Base-by-base conservation (phyloP, 192 early-diverging fungal species). In the Entophlyctis luteolus region DNA sequence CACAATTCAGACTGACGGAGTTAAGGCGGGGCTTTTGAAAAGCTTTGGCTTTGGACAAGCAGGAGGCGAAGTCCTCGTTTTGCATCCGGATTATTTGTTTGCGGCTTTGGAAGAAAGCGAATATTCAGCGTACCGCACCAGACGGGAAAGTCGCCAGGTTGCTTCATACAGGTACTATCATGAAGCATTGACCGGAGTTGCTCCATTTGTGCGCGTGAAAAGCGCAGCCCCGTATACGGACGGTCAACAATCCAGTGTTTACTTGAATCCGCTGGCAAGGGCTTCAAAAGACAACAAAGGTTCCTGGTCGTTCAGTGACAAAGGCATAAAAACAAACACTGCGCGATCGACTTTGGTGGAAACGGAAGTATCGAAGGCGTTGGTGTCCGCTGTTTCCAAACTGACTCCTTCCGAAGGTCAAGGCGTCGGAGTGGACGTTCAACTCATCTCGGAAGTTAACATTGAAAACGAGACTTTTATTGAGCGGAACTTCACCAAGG, bases 41-140 rank as follows among this genome's bases (percentile, higher is more conserved):
- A 89, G 87, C 37, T 96, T 96, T 76, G 94, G 94, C 38, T 96
- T 94, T 78, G 93, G 94, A 50, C 94, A 96, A 77, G 94, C 90
- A 53, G 94, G 94, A 58, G 93, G 85, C 65, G 94, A 96, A 70
- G 72, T 90, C 2, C 84, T 96, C 2, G 72, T 94, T 46, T 78
- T 96, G 35, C 92, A 93, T 79, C 88, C 94, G 4, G 90, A 95
- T 74, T 93, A 91, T 72, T 76, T 94, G 47, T 75, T 93, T 22
- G 90, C 80, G 42, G 83, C 88, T 47, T 75, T 96, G 18, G 81
- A 87, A 62, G 81, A 86, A 49, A 65, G 78, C 54, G 81, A 86
- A 67, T 93, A 91, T 65, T 79, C 84, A 28, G 78, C 68, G 10
- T 96, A 96, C 81, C 73, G 76, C 65, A 71, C 55, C 55, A 86